These are phyloP conservation scores for Inga oerstediana DNA, from an alignment of 306 rosid species.

Conservation along the genomic window DNA sequence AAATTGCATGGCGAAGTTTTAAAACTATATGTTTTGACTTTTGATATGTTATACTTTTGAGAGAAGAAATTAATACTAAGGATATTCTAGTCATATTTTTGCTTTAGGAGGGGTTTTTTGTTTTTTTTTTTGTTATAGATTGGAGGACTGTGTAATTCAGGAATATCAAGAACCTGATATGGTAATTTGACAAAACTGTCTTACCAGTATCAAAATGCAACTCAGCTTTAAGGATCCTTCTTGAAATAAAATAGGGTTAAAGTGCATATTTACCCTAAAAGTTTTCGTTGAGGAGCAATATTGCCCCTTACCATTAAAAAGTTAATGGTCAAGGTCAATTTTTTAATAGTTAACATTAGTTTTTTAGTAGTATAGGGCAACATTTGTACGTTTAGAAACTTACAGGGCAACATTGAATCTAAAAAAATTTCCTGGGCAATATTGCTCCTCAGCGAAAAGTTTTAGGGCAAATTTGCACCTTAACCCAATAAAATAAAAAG, in stretches of 20 bases:
- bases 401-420: too few species aligned
- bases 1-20: not conserved
- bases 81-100: not conserved
- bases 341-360: too few species aligned
- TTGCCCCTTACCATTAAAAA: too few species aligned
- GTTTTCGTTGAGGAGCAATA: too few species aligned
- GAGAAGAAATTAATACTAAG: not conserved
- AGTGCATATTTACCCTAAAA: too few species aligned
- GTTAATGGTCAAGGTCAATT: too few species aligned
- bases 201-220: not conserved
- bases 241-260: not conserved
- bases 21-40: not conserved
- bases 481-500: not conserved
- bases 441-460: too few species aligned
- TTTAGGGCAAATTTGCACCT: too few species aligned
- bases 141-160: not conserved
- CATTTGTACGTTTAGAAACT: not conserved
- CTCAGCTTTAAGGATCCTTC: slow-evolving; percentile 8
- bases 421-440: too few species aligned
- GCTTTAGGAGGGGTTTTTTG: not conserved
- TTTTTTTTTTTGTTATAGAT: not conserved
- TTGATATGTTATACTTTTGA: not conserved
- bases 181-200: not conserved
- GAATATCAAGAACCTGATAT: not conserved
- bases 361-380: too few species aligned